These are phyloP conservation scores for Triticum urartu DNA, from an alignment of 176 grass and related monocot genomes.

Conservation along the genomic window DNA sequence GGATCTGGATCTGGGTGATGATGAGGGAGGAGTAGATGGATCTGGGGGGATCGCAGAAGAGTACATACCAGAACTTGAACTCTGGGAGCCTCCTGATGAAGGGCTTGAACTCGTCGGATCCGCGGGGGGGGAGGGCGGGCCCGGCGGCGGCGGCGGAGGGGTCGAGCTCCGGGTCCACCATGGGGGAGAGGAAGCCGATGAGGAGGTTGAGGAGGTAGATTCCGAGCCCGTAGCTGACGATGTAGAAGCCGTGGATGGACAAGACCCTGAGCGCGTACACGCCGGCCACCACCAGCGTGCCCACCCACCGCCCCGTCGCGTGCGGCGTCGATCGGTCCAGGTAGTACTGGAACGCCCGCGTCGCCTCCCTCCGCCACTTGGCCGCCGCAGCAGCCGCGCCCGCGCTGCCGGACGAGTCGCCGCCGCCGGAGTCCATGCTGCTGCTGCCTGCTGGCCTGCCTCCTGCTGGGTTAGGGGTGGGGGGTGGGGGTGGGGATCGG, in stretches of 20 bases:
- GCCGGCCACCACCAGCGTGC: slow-evolving; percentile 53
- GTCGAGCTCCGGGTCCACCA: slow-evolving; percentile 86
- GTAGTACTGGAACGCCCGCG: slow-evolving; percentile 79
- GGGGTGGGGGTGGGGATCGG: too few relatives aligned
- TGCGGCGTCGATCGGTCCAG: slow-evolving; percentile 90
- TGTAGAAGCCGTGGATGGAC: slow-evolving; percentile 79
- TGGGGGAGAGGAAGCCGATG: slow-evolving; percentile 90
- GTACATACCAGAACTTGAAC: slow-evolving; percentile 90
- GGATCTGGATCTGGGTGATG: background rate
- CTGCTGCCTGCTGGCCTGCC: too few relatives aligned
- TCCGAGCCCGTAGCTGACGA: slow-evolving; percentile 84
- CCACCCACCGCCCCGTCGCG: slow-evolving; percentile 65
- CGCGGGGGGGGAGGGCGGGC: slow-evolving; percentile 65
- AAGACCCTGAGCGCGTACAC: slow-evolving; percentile 76
- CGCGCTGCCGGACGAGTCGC: background rate
- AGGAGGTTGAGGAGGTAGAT: slow-evolving; percentile 97
- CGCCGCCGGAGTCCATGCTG: slow-evolving; percentile 48
- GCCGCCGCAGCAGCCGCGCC: slow-evolving; percentile 31
- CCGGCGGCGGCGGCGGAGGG: slow-evolving; percentile 53
- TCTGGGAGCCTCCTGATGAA: slow-evolving; percentile 91
- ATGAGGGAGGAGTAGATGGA: too few relatives aligned
- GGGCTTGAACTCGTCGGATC: slow-evolving; percentile 94
- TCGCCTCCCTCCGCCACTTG: slow-evolving; percentile 70
- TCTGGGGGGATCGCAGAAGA: too few relatives aligned
- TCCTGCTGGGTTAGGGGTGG: too few relatives aligned